These are phyloP conservation scores for Neurospora africana DNA, from an alignment of 495 filamentous ascomycete species.

Conservation along the genomic window DNA sequence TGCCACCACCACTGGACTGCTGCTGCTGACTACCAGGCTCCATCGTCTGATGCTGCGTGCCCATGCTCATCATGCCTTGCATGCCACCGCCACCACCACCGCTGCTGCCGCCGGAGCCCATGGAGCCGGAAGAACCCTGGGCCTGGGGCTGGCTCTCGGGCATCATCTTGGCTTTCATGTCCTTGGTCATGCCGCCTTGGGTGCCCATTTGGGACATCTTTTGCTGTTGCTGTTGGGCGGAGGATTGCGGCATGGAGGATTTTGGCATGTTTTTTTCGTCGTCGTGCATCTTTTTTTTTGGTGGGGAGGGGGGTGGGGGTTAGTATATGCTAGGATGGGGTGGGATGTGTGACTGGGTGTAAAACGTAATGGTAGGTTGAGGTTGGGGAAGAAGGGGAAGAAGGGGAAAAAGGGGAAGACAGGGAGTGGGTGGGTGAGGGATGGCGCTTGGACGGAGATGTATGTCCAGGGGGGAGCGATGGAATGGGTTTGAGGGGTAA, in stretches of 20 bases:
- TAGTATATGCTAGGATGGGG: neutral
- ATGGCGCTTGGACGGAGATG: neutral
- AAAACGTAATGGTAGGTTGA: no score
- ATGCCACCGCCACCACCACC: no score
- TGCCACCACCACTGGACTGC: neutral
- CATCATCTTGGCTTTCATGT: neutral
- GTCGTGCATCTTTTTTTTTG: slow-evolving; percentile 9
- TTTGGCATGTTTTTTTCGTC: slow-evolving; percentile 8
- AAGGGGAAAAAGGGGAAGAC: no score
- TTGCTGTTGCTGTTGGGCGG: neutral
- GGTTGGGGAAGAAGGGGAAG: neutral
- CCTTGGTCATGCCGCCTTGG: neutral
- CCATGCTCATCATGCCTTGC: neutral
- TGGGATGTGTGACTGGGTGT: no score
- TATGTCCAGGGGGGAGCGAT: no score
- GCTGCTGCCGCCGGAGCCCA: no score
- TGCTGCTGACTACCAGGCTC: neutral
- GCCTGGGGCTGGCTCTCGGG: no score
- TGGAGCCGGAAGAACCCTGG: no score
- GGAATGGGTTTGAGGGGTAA: no score
- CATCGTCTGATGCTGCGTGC: neutral
- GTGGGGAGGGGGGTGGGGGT: neutral
- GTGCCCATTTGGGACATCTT: neutral
- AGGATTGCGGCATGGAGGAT: neutral
- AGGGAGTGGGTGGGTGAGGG: neutral